These are phyloP conservation scores for Phytophthora fragariae DNA, from an alignment of 352 stramenopile genomes.

Conservation along the genomic window DNA sequence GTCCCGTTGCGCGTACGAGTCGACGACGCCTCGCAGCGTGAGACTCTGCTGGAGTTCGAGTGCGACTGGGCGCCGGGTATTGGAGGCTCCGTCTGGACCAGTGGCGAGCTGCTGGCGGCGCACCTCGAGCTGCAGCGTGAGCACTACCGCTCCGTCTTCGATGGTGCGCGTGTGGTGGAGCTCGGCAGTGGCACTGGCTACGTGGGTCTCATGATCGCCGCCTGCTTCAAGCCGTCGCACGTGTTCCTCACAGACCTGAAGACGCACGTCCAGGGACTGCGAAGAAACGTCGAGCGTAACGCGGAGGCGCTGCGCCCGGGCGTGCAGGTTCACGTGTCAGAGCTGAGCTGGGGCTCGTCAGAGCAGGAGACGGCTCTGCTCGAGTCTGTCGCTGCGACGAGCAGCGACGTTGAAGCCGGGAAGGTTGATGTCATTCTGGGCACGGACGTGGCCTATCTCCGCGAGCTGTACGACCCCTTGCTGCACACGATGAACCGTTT, in stretches of 20 bases:
- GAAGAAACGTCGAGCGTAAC: constrained; percentile 71
- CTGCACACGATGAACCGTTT: constrained; percentile 67
- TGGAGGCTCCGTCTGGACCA: constrained; percentile 86
- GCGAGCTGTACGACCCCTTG: constrained; percentile 79
- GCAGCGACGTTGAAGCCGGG: constrained; percentile 14
- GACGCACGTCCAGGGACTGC: constrained; percentile 63
- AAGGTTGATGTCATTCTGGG: constrained; percentile 80
- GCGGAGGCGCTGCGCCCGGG: constrained; percentile 24
- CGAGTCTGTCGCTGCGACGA: constrained; percentile 33
- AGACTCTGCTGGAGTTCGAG: constrained; percentile 59
- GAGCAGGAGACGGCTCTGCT: constrained; percentile 60
- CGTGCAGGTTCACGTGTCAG: constrained; percentile 59
- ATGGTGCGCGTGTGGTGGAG: constrained; percentile 73
- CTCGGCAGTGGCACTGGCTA: constrained; percentile 82
- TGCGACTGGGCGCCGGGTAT: constrained; percentile 87
- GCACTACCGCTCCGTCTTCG: constrained; percentile 59
- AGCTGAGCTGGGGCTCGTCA: constrained; percentile 64
- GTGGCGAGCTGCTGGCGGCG: constrained; percentile 71
- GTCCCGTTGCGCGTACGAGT: constrained; percentile 59
- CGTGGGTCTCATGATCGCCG: constrained; percentile 71
- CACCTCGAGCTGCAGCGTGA: constrained; percentile 65
- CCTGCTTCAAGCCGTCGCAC: constrained; percentile 62
- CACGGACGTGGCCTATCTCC: constrained; percentile 82
- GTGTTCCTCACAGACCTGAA: constrained; percentile 78
- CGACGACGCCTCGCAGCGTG: constrained; percentile 35